These are phyloP conservation scores for Rhynchospora breviuscula DNA, from an alignment of 176 grass and related monocot genomes.

Conservation along the genomic window DNA sequence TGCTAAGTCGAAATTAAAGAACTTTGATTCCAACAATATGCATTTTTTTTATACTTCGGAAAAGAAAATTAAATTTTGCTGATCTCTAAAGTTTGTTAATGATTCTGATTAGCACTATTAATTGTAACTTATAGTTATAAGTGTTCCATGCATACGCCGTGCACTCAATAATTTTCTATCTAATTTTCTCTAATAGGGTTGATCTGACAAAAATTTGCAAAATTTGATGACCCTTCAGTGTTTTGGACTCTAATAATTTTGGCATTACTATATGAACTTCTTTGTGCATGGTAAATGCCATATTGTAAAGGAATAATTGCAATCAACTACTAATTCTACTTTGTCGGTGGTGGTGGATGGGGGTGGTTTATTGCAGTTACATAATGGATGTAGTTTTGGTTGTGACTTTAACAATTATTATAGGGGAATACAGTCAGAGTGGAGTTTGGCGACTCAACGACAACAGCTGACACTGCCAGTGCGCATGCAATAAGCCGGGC, in stretches of 20 bases:
- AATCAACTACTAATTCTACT: background rate
- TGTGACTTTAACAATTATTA: background rate
- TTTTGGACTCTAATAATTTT: background rate
- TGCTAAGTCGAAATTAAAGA: background rate
- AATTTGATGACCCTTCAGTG: background rate
- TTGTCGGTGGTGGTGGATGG: background rate
- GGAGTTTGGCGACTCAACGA: conserved; percentile 52
- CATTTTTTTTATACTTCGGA: background rate
- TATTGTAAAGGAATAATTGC: background rate
- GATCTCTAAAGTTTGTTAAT: background rate
- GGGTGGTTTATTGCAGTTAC: background rate
- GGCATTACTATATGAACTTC: background rate
- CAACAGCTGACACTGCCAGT: conserved; percentile 35
- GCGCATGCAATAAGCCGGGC: conserved; percentile 28
- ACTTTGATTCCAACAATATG: background rate
- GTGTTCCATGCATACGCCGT: background rate
- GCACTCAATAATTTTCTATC: background rate
- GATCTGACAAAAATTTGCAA: background rate
- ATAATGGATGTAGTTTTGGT: background rate
- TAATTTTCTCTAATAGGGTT: background rate
- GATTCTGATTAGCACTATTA: background rate
- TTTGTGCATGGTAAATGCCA: background rate
- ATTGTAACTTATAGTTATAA: background rate
- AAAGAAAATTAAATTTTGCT: background rate
- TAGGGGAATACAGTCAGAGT: conserved; percentile 50